Evolutionary conservation across 2,329 filamentous ascomycete species (phyloP).

Genomic region (Exserohilum rostratum): DNA sequence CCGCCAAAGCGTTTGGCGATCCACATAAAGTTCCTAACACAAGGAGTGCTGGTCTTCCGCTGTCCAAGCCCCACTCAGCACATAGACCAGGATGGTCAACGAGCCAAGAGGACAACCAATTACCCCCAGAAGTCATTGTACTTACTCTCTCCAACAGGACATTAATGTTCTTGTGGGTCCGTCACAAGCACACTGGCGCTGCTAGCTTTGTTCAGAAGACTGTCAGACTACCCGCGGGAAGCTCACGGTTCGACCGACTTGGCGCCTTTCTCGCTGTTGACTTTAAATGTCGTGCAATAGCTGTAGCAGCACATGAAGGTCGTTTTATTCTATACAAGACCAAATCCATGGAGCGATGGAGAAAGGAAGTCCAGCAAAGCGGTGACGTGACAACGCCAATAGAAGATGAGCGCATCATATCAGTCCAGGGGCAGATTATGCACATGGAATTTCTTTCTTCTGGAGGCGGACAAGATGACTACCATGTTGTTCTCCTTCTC

Average conservation of each 20-base stretch:
- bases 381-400: constrained; percentile 64
- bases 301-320: constrained; percentile 72
- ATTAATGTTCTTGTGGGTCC: constrained; percentile 77
- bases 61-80: constrained; percentile 18
- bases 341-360: constrained; percentile 60
- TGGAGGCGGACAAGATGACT: constrained; percentile 67
- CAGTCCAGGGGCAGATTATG: constrained; percentile 72
- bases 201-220: constrained; percentile 67
- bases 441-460: constrained; percentile 87
- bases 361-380: constrained; percentile 50
- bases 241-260: constrained; percentile 60
- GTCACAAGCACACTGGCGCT: constrained; percentile 50
- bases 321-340: constrained; percentile 75
- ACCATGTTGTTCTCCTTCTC: constrained; percentile 77
- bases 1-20: constrained; percentile 74
- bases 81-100: constrained; percentile 22
- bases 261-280: constrained; percentile 77
- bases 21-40: constrained; percentile 29
- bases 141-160: constrained; percentile 76
- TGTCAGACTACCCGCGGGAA: constrained; percentile 64
- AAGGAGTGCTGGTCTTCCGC: constrained; percentile 26
- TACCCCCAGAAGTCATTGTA: constrained; percentile 79
- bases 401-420: constrained; percentile 54
- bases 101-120: constrained; percentile 25
- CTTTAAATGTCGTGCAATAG: constrained; percentile 68